A percentile compares a stretch with the other conserved stretches of the same genome.
Conservation (phyloP, 163 green algal species). For the Prototheca wickerhamii region DNA sequence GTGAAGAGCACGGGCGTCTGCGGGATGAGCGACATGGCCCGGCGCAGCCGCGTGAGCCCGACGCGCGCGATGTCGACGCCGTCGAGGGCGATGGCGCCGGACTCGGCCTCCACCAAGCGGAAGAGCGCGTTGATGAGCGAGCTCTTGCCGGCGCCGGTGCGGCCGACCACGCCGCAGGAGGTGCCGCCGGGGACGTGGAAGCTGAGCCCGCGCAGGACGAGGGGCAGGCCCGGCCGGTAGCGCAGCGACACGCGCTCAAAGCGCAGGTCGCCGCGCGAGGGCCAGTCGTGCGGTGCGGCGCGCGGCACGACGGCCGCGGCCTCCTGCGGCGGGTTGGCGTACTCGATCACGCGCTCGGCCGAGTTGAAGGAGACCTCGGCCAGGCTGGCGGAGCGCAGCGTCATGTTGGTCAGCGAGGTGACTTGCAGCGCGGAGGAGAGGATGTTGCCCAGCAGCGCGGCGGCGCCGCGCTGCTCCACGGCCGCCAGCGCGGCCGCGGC, state of each 20-base stretch:
- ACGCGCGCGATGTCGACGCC: constrained; percentile 68
- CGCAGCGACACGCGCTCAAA: constrained; percentile 11
- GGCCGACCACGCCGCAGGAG: constrained; percentile 22
- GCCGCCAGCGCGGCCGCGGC: constrained; percentile 48
- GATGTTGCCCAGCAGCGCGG: constrained; percentile 43
- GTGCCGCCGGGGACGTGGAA: constrained; percentile 8
- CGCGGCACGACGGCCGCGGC: neutral
- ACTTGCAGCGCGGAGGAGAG: constrained; percentile 55
- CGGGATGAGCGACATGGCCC: constrained; percentile 17
- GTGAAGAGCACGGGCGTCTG: constrained; percentile 78
- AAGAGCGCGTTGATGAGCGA: constrained; percentile 48
- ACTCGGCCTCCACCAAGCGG: constrained; percentile 36
- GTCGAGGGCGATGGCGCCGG: constrained; percentile 77
- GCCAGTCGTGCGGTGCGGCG: constrained; percentile 7
- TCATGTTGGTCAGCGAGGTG: constrained; percentile 41
- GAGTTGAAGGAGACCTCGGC: constrained; percentile 6
- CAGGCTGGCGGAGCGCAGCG: constrained; percentile 15
- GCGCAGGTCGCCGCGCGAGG: neutral
- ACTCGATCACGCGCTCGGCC: constrained; percentile 1
- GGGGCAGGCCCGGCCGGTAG: constrained; percentile 15
- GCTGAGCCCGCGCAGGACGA: constrained; percentile 13
- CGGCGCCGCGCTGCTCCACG: constrained; percentile 49
- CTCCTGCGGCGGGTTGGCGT: neutral
- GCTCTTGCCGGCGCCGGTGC: constrained; percentile 42
- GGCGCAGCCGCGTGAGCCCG: constrained; percentile 23